phyloP scores from a whole-genome alignment of 306 rosid genomes.

The Adenanthera pavonina region DNA sequence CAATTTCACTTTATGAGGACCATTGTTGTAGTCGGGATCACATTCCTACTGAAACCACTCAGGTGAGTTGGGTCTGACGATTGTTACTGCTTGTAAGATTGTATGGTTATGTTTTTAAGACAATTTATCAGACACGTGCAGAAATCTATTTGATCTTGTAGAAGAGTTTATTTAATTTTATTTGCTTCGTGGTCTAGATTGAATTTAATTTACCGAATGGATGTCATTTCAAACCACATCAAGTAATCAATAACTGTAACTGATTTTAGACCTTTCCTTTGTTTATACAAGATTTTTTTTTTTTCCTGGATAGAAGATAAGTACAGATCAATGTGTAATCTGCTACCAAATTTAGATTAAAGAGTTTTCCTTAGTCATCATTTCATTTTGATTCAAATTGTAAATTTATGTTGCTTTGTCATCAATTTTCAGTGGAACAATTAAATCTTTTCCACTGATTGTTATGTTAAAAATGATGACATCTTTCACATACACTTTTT shows the following conservation, averaged over 20 bases:
- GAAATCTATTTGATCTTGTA: neutral
- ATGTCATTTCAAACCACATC: neutral
- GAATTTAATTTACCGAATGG: neutral
- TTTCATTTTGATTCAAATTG: slow-evolving; percentile 9
- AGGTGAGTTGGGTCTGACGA: slow-evolving; percentile 57
- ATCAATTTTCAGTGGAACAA: neutral
- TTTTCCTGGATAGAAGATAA: neutral
- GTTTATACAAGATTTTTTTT: neutral
- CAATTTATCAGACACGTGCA: neutral
- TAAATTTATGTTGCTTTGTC: neutral
- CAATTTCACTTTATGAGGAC: slow-evolving; percentile 74
- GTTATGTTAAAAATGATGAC: neutral
- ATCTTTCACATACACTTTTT: slow-evolving; percentile 6
- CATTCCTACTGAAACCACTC: slow-evolving; percentile 77
- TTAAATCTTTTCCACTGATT: neutral
- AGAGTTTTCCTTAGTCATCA: neutral
- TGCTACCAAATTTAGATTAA: slow-evolving; percentile 4
- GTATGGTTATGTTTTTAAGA: neutral
- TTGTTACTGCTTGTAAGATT: slow-evolving; percentile 7
- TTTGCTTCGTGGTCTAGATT: neutral
- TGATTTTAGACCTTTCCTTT: neutral
- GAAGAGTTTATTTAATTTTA: slow-evolving; percentile 13
- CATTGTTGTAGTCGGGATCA: slow-evolving; percentile 74
- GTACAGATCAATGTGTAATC: neutral
- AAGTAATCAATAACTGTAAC: neutral